phyloP scores from a whole-genome alignment of 1,284 basidiomycete genomes.

The Neolentinus lepideus region DNA sequence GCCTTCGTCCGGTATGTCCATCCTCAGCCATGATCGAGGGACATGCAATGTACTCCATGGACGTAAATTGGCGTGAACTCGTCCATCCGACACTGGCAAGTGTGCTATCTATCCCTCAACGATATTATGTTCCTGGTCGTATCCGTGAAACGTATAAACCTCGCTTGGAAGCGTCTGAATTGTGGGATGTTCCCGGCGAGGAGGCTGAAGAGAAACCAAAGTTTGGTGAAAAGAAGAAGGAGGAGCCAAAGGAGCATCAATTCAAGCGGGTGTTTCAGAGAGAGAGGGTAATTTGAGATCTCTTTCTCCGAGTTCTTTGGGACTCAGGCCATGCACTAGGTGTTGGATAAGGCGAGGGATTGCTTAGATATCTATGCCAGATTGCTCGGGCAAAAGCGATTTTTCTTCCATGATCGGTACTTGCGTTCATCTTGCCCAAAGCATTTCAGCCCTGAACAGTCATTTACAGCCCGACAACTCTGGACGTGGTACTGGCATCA shows the following conservation, averaged over 20 bases:
- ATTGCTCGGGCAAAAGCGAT: conserved; percentile 43
- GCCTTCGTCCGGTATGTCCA: conserved; percentile 3
- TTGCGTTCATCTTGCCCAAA: conserved; percentile 4
- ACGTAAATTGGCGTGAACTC: conserved; percentile 53
- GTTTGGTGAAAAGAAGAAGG: conserved; percentile 24
- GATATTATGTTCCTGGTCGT: conserved; percentile 63
- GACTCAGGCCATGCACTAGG: conserved; percentile 26
- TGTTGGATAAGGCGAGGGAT: conserved; percentile 49
- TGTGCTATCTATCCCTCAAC: conserved; percentile 57
- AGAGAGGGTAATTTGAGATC: conserved; percentile 43
- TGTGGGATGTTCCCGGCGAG: conserved; percentile 46
- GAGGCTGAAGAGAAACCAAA: conserved; percentile 36
- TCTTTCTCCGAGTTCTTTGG: not conserved
- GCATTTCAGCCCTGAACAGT: not conserved
- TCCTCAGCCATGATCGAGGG: conserved; percentile 26
- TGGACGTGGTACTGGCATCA: conserved; percentile 62
- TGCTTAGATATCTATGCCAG: conserved; percentile 50
- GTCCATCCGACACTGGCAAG: conserved; percentile 47
- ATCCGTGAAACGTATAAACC: conserved; percentile 48
- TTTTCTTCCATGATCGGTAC: conserved; percentile 44
- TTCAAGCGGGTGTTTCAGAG: conserved; percentile 49
- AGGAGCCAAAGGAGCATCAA: conserved; percentile 8
- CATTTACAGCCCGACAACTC: conserved; percentile 40
- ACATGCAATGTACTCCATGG: conserved; percentile 52
- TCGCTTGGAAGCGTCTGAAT: conserved; percentile 51